Conservation (phyloP, 1,284 basidiomycete genomes). For the Neolentinus lepideus region DNA sequence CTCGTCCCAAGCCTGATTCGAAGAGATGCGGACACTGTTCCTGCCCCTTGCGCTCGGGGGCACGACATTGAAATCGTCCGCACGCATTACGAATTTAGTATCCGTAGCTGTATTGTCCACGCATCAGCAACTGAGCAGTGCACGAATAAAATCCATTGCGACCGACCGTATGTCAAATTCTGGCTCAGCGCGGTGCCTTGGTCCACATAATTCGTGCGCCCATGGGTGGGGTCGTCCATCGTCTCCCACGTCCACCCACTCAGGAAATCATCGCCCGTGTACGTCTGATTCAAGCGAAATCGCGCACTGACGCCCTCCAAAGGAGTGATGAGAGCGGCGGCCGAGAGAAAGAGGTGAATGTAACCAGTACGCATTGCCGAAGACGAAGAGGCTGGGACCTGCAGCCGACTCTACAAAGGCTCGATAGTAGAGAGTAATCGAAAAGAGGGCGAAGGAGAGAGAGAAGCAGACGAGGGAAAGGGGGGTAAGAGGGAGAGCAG, state of each 20-base stretch:
- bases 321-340: background rate
- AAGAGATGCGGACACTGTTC: constrained; percentile 43
- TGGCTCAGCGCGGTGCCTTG: constrained; percentile 25
- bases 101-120: constrained; percentile 21
- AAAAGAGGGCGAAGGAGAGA: constrained; percentile 11
- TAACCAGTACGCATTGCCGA: constrained; percentile 21
- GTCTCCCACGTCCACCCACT: constrained; percentile 39
- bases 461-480: constrained; percentile 20
- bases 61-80: constrained; percentile 32
- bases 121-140: too few species aligned
- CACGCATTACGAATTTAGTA: constrained; percentile 44
- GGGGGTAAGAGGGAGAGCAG: constrained; percentile 17
- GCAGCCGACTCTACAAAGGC: background rate
- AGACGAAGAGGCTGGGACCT: constrained; percentile 6
- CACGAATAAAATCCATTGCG: too few species aligned
- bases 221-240: constrained; percentile 46
- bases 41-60: constrained; percentile 31
- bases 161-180: constrained; percentile 39
- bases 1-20: constrained; percentile 33
- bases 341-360: constrained; percentile 3
- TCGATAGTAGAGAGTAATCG: constrained; percentile 13
- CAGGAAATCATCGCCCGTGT: constrained; percentile 36
- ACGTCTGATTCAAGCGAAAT: constrained; percentile 26
- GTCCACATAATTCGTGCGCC: constrained; percentile 46
- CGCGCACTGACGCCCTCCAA: constrained; percentile 12